Percentiles rank a stretch among this genome's conserved stretches.
These are phyloP conservation scores for Monosporascus sp. DNA, from an alignment of 2,329 filamentous ascomycete species.

Conservation along the genomic window DNA sequence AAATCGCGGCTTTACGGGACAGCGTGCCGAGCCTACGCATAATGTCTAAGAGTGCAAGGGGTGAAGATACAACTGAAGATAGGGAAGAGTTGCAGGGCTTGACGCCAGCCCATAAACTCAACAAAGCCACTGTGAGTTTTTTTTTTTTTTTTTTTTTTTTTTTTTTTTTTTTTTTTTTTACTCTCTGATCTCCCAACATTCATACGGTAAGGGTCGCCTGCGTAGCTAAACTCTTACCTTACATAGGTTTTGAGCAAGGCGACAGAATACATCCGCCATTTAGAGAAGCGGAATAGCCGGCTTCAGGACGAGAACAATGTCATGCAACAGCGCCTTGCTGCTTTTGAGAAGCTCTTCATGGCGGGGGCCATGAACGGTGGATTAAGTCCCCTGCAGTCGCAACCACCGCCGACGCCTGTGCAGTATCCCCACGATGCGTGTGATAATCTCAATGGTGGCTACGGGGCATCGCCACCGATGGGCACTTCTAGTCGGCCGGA, in stretches of 20 bases:
- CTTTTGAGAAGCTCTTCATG: conserved; percentile 75
- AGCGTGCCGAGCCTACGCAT: conserved; percentile 87
- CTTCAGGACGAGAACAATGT: conserved; percentile 75
- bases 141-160: not conserved
- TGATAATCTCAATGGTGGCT: conserved; percentile 32
- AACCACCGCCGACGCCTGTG: conserved; percentile 47
- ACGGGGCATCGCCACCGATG: conserved; percentile 31
- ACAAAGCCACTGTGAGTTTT: conserved; percentile 77
- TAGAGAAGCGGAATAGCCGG: conserved; percentile 84
- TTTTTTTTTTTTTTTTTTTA: conserved; percentile 6
- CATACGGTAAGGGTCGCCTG: not conserved
- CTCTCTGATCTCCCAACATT: not conserved
- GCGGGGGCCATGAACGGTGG: conserved; percentile 64
- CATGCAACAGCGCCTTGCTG: conserved; percentile 72
- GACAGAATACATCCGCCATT: conserved; percentile 89
- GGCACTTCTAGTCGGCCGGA: conserved; percentile 35
- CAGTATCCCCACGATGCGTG: conserved; percentile 41
- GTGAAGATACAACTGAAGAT: conserved; percentile 66
- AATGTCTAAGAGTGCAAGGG: conserved; percentile 67
- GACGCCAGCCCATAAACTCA: conserved; percentile 86
- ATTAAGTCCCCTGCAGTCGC: conserved; percentile 46
- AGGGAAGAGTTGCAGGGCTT: conserved; percentile 77
- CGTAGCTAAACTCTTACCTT: conserved; percentile 12
- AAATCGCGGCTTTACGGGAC: conserved; percentile 87
- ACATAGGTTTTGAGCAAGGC: conserved; percentile 76